Base-by-base conservation (phyloP, 1,139 yeast species). In the Lizanozyma gosingica region DNA sequence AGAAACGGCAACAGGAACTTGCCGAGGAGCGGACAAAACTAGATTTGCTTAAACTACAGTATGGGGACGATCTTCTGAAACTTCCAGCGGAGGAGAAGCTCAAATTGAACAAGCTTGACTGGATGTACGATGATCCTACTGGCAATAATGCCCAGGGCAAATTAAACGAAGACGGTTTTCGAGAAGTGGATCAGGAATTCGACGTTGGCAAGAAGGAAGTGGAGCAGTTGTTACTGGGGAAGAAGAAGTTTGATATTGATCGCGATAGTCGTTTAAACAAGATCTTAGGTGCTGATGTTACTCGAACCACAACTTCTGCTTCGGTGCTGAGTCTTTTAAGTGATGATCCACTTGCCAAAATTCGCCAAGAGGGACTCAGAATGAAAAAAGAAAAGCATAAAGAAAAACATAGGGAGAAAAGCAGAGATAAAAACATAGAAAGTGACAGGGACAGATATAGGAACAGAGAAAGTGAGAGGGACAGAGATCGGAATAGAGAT, bases 101-200 rank as follows among this genome's bases (percentile, higher is more conserved):
- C 40, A 67, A 69, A 43, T 60, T 71, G 22, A 66, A 61, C 38
- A 77, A 76, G 45, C 62, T 87, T 40, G 83, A 78, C 41, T 90
- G 97, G 97, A 88, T 90, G 95, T 90, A 90, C 54, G 76, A 83
- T 15, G 78, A 71, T 33, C 62, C 57, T 14, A 56, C 56, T 2
- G 36, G 36, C 3, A 37, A 37, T 41, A 39, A 42, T 6, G 6
- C 29, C 6, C 29, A 22, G 11, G 17, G 27, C 39, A 47, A 17
- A 27, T 52, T 45, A 27, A 58, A 62, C 37, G 54, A 55, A 14
- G 51, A 59, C 18, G 69, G 69, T 4, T 63, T 63, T 39, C 54
- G 52, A 34, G 68, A 63, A 38, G 55, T 63, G 38, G 63, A 55
- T 35, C 62, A 55, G 33, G 71, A 64, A 45, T 64, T 63, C 41